Evolutionary conservation across 257 asterid species (phyloP).

Genomic region (Buddleja alternifolia): DNA sequence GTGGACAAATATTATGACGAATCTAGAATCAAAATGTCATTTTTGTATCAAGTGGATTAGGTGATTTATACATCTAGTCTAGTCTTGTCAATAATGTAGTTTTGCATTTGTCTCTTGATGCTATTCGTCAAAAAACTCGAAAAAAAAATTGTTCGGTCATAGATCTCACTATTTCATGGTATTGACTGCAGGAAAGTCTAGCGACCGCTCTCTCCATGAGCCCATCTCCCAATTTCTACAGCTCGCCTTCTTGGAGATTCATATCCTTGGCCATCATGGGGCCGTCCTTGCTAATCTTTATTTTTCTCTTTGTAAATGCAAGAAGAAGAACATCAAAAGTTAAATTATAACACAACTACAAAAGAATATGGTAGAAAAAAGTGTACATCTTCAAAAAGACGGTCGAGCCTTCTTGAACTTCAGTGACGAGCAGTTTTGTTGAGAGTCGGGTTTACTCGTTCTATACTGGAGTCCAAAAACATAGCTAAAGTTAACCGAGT

Average conservation of each 20-base stretch:
- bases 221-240: conserved; percentile 33
- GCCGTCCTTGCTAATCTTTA: conserved; percentile 45
- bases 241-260: conserved; percentile 45
- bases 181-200: conserved; percentile 52
- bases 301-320: conserved; percentile 57
- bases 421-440: conserved; percentile 4
- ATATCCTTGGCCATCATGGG: conserved; percentile 39
- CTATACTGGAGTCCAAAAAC: neutral
- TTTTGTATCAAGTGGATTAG: too few species aligned
- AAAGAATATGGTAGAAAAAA: neutral
- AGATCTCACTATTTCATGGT: neutral
- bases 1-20: too few species aligned
- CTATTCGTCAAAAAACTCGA: neutral
- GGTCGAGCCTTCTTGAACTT: neutral
- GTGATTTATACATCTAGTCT: too few species aligned
- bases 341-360: conserved; percentile 45
- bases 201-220: conserved; percentile 16
- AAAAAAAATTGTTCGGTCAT: neutral
- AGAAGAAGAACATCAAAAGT: conserved; percentile 67
- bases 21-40: too few species aligned
- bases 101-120: conserved; percentile 1
- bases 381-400: conserved; percentile 6
- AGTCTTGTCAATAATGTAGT: neutral
- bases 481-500: neutral
- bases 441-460: neutral